phyloP scores from a whole-genome alignment of 345 rosid genomes.

The Gossypium turneri region DNA sequence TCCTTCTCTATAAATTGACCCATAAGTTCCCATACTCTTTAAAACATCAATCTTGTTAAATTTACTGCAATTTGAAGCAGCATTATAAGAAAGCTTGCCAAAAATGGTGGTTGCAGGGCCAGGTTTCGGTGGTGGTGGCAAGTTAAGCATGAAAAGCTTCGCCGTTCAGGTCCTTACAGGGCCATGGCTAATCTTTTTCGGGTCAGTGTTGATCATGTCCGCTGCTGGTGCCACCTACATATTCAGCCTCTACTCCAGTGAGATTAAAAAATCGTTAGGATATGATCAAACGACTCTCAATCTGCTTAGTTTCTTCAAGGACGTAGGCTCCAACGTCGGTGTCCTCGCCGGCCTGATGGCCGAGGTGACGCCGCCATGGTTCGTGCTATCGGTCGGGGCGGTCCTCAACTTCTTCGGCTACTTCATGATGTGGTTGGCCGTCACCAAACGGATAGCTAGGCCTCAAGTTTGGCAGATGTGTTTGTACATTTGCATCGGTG shows the following conservation, averaged over 20 bases:
- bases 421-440: constrained; percentile 68
- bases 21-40: not conserved
- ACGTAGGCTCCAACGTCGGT: constrained; percentile 53
- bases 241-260: constrained; percentile 47
- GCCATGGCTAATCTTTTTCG: constrained; percentile 62
- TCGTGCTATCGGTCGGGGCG: constrained; percentile 50
- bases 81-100: not conserved
- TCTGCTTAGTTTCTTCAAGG: constrained; percentile 62
- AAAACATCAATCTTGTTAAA: not conserved
- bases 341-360: constrained; percentile 52
- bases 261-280: constrained; percentile 32
- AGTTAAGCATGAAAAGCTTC: constrained; percentile 7
- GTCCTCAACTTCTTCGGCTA: constrained; percentile 56
- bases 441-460: constrained; percentile 32
- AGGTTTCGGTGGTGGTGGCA: not conserved
- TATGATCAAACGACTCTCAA: constrained; percentile 62
- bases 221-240: constrained; percentile 65
- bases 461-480: constrained; percentile 61
- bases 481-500: constrained; percentile 54
- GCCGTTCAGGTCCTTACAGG: constrained; percentile 18
- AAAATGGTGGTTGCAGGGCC: constrained; percentile 15
- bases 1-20: not conserved
- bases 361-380: constrained; percentile 70
- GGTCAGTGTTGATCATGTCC: constrained; percentile 53
- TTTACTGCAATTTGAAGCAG: not conserved